Base-by-base conservation (phyloP, 257 asterid genomes). In the Ocimum tenuiflorum region DNA sequence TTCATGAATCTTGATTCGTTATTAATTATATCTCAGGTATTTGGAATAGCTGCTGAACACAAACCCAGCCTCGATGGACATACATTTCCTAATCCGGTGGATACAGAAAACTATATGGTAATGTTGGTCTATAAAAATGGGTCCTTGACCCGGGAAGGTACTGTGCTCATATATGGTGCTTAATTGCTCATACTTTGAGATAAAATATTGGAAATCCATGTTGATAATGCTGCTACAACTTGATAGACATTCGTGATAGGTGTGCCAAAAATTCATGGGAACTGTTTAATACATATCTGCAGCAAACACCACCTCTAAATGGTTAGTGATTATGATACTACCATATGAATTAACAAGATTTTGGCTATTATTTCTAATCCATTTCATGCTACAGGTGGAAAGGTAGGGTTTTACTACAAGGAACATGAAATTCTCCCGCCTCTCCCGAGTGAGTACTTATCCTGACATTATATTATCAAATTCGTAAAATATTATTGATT, bases 61-160 rank as follows among this genome's bases (percentile, higher is more conserved):
- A 84, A 81, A 43, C 82, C 99, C 12, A 76, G 89, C 81, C 73
- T 92, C 78, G 96, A 92, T 72, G 99, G 99, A 33, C 95, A 92
- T 22, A 94, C 85, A 62, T 92, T 89, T 68, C 99, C 99, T 17
- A 87, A 89, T 76, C 99, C 97, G 18, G 97, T 92, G 46, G 97
- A 92, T 69, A 60, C 73, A 13, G 51, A 75, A 65, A 83, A 95
- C 74, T 92, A 81, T 75, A 92, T 92, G 99, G 97, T 86, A 31
- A 92, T 92, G 99, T 69, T 92, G 69, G 76, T 82, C 75, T 89
- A 92, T 49, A 92, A 92, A 85, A 92, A 89, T 64, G 97, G 99
- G 18, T 92, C 99, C 76, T 79, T 89, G 74, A 85, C 96, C 52
- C 95, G 97, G 74, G 96, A 89, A 92, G 97, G 98, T 89, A 27